These are phyloP conservation scores for Candida buenavistaensis DNA, from an alignment of 1,139 yeast genomes.

Conservation along the genomic window DNA sequence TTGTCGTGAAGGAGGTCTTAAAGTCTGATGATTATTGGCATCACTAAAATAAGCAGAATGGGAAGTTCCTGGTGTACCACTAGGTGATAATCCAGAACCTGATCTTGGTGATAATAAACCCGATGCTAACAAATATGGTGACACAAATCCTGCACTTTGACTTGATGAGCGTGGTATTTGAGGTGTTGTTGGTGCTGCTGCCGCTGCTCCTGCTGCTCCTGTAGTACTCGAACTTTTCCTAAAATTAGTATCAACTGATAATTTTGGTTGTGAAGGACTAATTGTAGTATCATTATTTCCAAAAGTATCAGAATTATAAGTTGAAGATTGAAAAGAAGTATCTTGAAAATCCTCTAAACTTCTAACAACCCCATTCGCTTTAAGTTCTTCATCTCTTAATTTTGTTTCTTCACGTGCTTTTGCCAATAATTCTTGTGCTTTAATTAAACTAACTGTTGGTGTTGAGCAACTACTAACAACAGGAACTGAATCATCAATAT, in stretches of 20 bases:
- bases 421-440: constrained; percentile 83
- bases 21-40: constrained; percentile 1
- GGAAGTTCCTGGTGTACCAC: constrained; percentile 20
- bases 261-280: constrained; percentile 30
- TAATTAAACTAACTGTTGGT: constrained; percentile 83
- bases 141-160: constrained; percentile 55
- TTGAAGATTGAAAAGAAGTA: constrained; percentile 21
- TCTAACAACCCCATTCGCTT: constrained; percentile 37
- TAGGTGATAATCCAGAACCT: constrained; percentile 24
- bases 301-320: constrained; percentile 17
- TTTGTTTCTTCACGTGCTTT: constrained; percentile 76
- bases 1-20: constrained; percentile 11
- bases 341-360: constrained; percentile 24
- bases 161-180: constrained; percentile 21
- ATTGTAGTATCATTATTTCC: constrained; percentile 31
- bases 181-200: constrained; percentile 31
- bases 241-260: constrained; percentile 33
- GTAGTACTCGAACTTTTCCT: constrained; percentile 2
- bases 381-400: constrained; percentile 56
- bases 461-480: constrained; percentile 93
- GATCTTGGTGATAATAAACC: constrained; percentile 53
- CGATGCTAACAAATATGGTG: constrained; percentile 61
- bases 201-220: background rate
- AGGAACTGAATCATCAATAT: constrained; percentile 89
- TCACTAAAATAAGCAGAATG: constrained; percentile 11